phyloP scores from a whole-genome alignment of 2,329 filamentous ascomycete genomes.

The Allantophomopsis lycopodina region DNA sequence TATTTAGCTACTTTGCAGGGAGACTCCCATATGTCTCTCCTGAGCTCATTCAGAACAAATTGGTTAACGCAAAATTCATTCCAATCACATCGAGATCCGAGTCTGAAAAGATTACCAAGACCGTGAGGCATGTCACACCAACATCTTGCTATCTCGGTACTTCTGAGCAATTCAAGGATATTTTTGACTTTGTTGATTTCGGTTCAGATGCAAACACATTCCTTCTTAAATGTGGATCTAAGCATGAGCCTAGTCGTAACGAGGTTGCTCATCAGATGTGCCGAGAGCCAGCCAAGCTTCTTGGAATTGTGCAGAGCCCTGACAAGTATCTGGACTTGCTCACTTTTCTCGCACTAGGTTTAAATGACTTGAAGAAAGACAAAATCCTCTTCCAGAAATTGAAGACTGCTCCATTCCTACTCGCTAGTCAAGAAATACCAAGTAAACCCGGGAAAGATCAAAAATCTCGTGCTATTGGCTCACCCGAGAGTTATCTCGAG shows the following conservation, averaged over 20 bases:
- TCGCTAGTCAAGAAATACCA: slow-evolving; percentile 66
- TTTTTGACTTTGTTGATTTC: slow-evolving; percentile 97
- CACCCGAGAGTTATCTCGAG: slow-evolving; percentile 9
- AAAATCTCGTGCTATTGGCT: neutral
- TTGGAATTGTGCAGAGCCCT: slow-evolving; percentile 63
- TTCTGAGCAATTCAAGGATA: slow-evolving; percentile 60
- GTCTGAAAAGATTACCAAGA: slow-evolving; percentile 15
- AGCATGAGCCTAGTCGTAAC: slow-evolving; percentile 73
- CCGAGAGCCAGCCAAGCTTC: slow-evolving; percentile 67
- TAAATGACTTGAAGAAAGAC: slow-evolving; percentile 58
- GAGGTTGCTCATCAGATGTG: slow-evolving; percentile 81
- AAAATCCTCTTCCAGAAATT: slow-evolving; percentile 66
- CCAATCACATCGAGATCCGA: slow-evolving; percentile 37
- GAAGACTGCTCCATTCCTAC: slow-evolving; percentile 60
- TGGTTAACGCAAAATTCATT: slow-evolving; percentile 57
- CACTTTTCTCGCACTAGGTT: slow-evolving; percentile 64
- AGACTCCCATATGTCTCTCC: slow-evolving; percentile 58
- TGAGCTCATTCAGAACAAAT: slow-evolving; percentile 27
- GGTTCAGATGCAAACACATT: slow-evolving; percentile 79
- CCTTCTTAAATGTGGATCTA: slow-evolving; percentile 76
- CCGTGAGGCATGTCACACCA: slow-evolving; percentile 49
- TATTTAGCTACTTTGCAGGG: slow-evolving; percentile 76
- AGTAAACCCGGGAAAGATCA: slow-evolving; percentile 5
- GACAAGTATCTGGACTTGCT: slow-evolving; percentile 83
- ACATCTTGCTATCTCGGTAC: slow-evolving; percentile 68